Conservation (phyloP, 306 rosid genomes). For the Lupinus albus region DNA sequence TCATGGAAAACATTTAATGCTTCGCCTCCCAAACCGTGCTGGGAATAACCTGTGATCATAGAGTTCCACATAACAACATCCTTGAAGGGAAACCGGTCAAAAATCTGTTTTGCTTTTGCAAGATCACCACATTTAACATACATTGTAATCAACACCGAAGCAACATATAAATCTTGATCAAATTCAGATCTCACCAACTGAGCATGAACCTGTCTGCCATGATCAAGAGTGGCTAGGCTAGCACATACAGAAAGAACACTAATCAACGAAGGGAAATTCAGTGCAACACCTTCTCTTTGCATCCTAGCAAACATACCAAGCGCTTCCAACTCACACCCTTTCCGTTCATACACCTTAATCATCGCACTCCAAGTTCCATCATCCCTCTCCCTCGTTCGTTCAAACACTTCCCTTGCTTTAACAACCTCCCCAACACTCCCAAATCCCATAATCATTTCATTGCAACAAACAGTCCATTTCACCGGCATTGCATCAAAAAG, state of each 20-base stretch:
- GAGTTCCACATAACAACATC: slow-evolving; percentile 73
- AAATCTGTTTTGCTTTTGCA: slow-evolving; percentile 51
- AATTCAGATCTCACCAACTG: slow-evolving; percentile 50
- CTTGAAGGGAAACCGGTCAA: slow-evolving; percentile 51
- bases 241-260: slow-evolving; percentile 57
- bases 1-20: slow-evolving; percentile 54
- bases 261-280: slow-evolving; percentile 56
- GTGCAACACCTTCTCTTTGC: slow-evolving; percentile 55
- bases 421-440: slow-evolving; percentile 48
- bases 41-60: slow-evolving; percentile 69
- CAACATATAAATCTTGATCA: slow-evolving; percentile 57
- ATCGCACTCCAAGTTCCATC: slow-evolving; percentile 60
- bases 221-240: slow-evolving; percentile 58
- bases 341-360: slow-evolving; percentile 59
- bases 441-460: slow-evolving; percentile 54
- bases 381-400: slow-evolving; percentile 56
- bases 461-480: slow-evolving; percentile 49
- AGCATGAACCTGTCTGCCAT: slow-evolving; percentile 59
- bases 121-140: slow-evolving; percentile 66
- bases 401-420: slow-evolving; percentile 47
- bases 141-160: slow-evolving; percentile 61
- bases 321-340: slow-evolving; percentile 57
- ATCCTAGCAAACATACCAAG: slow-evolving; percentile 53
- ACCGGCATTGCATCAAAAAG: slow-evolving; percentile 56
- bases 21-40: slow-evolving; percentile 63